Evolutionary conservation across 2,329 filamentous ascomycete species (phyloP), one percentile per base, ranked within the genome.

Genomic region (Madurella fahalii): DNA sequence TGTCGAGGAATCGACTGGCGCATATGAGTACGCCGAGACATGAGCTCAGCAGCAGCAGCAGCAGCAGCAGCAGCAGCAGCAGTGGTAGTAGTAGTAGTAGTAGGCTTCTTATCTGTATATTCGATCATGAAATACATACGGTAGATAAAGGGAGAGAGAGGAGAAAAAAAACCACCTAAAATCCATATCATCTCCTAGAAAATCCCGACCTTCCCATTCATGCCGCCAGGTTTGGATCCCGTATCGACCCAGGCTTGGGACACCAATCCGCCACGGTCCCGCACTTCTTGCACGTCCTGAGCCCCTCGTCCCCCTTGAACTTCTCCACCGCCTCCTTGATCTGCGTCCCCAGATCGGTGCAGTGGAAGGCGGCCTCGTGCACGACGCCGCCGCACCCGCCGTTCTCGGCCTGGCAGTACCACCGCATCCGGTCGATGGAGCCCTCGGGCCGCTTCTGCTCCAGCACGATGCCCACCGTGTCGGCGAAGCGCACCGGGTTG

Each of bases 391-490:
- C 74, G 69, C 91, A 95, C 63, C 37, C 50, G 4, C 17, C 15
- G 11, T 4, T 4, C 9, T 56, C 54, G 4, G 78, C 61, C 48
- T 73, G 73, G 73, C 94, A 97, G 74, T 97, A 97, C 93, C 92
- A 97, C 60, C 90, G 78, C 81, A 97, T 81, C 53, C 81, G 80
- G 76, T 97, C 93, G 54, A 92, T 61, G 30, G 83, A 84, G 4
- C 72, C 83, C 40, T 79, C 74, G 0, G 89, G 89, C 11, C 94
- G 79, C 40, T 83, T 82, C 77, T 95, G 90, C 77, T 97, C 93
- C 55, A 97, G 77, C 34, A 97, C 93, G 47, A 97, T 79, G 32
- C 93, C 93, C n/a, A 97, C 90, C 0, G 93, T 96, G 73, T 95
- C 78, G 66, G 87, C 88, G 73, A 96, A 97, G 55, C 93, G 84